phyloP scores from a whole-genome alignment of 495 filamentous ascomycete genomes.

The Oidiodendron maius region DNA sequence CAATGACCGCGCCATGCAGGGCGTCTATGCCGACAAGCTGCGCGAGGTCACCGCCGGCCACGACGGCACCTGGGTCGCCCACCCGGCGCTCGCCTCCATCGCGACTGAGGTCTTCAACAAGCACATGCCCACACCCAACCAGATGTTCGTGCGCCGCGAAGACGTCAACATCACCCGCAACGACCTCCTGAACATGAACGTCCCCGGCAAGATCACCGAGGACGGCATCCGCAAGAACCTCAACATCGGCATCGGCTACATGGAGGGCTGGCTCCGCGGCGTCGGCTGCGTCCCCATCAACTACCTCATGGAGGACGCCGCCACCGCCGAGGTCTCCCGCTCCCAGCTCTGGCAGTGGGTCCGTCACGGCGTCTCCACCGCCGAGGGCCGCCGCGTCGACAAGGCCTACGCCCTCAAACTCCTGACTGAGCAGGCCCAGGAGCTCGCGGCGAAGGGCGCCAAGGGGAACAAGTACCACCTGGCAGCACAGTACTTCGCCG shows the following conservation, averaged over 20 bases:
- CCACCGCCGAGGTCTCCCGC: slow-evolving; percentile 91
- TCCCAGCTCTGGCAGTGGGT: slow-evolving; percentile 96
- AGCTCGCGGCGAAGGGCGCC: slow-evolving; percentile 65
- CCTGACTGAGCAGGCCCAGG: slow-evolving; percentile 78
- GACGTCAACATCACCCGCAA: slow-evolving; percentile 82
- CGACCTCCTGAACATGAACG: slow-evolving; percentile 97
- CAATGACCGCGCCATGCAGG: slow-evolving; percentile 92
- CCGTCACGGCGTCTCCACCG: slow-evolving; percentile 74
- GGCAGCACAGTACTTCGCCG: slow-evolving; percentile 85
- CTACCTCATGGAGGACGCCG: slow-evolving; percentile 99
- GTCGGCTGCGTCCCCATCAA: slow-evolving; percentile 98
- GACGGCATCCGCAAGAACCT: slow-evolving; percentile 97
- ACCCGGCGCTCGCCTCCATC: slow-evolving; percentile 86
- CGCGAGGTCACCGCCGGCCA: slow-evolving; percentile 93
- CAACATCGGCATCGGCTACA: slow-evolving; percentile 93
- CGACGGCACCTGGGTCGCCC: slow-evolving; percentile 95
- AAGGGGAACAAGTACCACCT: slow-evolving; percentile 90
- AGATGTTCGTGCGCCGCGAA: slow-evolving; percentile 85
- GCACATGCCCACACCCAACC: slow-evolving; percentile 98
- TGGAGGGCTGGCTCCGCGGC: slow-evolving; percentile 96
- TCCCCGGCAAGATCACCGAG: slow-evolving; percentile 90
- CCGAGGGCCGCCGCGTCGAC: slow-evolving; percentile 88
- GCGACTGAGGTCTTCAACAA: slow-evolving; percentile 95
- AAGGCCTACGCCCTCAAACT: slow-evolving; percentile 85
- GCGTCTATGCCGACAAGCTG: slow-evolving; percentile 90